phyloP scores from a whole-genome alignment of 257 asterid species.

The Solanum sejunctum region DNA sequence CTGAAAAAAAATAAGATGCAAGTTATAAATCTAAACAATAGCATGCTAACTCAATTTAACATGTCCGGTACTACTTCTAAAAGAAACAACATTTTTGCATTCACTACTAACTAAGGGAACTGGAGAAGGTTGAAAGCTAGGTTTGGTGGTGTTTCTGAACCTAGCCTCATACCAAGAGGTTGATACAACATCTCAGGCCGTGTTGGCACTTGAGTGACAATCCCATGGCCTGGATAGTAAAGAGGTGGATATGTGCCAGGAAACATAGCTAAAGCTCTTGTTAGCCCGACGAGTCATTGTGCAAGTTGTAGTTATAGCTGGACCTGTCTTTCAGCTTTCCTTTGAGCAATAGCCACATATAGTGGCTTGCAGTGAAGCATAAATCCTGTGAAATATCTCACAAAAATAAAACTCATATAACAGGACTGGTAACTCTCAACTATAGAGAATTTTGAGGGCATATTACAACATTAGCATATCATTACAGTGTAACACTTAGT shows the following conservation, averaged over 20 bases:
- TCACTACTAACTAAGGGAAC: conserved; percentile 43
- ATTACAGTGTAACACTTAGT: not conserved
- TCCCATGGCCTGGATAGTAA: too few species aligned
- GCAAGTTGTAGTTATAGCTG: too few species aligned
- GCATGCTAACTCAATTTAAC: not conserved
- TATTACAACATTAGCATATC: not conserved
- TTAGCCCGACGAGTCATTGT: too few species aligned
- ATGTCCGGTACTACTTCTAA: not conserved
- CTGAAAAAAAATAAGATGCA: conserved; percentile 11
- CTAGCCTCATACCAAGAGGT: too few species aligned
- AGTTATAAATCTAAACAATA: not conserved
- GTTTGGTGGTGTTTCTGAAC: conserved; percentile 22
- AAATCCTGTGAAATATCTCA: conserved; percentile 31
- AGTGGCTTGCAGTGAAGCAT: conserved; percentile 67
- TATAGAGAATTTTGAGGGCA: not conserved
- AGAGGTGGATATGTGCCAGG: too few species aligned
- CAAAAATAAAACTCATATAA: not conserved
- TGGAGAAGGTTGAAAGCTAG: conserved; percentile 43
- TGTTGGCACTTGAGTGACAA: too few species aligned
- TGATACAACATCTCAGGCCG: too few species aligned
- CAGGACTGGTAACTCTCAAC: not conserved
- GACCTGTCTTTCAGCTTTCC: too few species aligned
- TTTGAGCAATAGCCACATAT: conserved; percentile 27
- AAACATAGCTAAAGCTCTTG: too few species aligned
- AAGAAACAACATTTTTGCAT: not conserved